A percentile compares a stretch with the other conserved stretches of the same genome.
Evolutionary conservation across 2,329 filamentous ascomycete genomes (phyloP).

Genomic region (Nigrograna mackinnonii): DNA sequence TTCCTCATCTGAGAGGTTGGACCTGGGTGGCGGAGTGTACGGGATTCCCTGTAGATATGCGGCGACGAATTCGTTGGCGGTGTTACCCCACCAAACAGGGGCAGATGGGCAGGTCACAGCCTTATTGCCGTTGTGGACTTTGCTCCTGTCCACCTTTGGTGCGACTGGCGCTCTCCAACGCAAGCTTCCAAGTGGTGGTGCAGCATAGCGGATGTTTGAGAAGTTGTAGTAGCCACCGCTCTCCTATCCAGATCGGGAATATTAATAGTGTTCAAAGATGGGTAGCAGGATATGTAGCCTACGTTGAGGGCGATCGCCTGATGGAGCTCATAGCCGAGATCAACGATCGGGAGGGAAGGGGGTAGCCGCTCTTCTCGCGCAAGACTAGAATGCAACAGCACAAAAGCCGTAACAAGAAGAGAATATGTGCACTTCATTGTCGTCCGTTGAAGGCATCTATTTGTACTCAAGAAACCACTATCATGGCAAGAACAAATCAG

Average conservation of each 20-base stretch:
- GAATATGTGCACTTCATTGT: no score
- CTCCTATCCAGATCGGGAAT: slow-evolving; percentile 18
- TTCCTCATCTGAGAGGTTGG: neutral
- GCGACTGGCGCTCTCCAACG: slow-evolving; percentile 49
- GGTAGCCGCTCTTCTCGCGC: neutral
- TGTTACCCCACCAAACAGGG: neutral
- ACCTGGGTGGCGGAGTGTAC: neutral
- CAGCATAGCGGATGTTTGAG: slow-evolving; percentile 57
- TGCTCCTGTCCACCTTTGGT: slow-evolving; percentile 37
- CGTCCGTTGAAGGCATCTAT: no score
- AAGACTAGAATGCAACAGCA: neutral
- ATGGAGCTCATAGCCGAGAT: slow-evolving; percentile 55
- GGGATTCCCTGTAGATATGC: neutral
- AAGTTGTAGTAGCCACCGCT: slow-evolving; percentile 50
- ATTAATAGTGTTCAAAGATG: no score
- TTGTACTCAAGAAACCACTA: no score
- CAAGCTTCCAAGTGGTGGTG: slow-evolving; percentile 50
- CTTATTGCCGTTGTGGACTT: neutral
- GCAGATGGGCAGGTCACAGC: neutral
- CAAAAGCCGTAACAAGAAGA: slow-evolving; percentile 1
- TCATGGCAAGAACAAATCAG: no score
- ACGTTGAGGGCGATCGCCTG: slow-evolving; percentile 46
- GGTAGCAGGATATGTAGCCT: slow-evolving; percentile 1
- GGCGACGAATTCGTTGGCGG: neutral
- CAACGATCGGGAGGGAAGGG: slow-evolving; percentile 42